Percentiles rank a stretch among this genome's conserved stretches.
Conservation (phyloP, 108 stramenopile genomes). For the Schizochytrium sp. region DNA sequence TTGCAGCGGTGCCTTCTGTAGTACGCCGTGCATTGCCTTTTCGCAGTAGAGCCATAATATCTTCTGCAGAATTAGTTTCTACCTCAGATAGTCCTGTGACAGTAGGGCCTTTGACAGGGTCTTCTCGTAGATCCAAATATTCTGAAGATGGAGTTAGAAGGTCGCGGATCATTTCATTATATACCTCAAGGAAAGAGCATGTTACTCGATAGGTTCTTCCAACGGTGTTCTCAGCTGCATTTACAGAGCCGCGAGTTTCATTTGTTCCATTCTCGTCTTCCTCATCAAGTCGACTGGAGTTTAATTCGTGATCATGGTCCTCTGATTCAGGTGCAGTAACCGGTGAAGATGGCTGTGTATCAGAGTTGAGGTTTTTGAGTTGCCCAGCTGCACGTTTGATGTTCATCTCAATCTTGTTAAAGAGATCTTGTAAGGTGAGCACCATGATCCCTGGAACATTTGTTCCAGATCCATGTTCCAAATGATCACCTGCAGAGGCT, state of each 20-base stretch:
- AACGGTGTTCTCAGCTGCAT: neutral
- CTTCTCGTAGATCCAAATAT: constrained; percentile 76
- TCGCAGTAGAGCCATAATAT: constrained; percentile 75
- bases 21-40: constrained; percentile 75
- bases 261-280: neutral
- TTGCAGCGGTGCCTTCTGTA: constrained; percentile 76
- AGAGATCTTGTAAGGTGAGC: constrained; percentile 71
- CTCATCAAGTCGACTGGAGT: neutral
- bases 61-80: constrained; percentile 63
- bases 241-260: neutral
- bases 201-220: constrained; percentile 66
- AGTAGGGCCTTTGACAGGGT: constrained; percentile 76
- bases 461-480: neutral
- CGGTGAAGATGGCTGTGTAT: neutral
- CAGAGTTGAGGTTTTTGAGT: neutral
- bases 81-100: constrained; percentile 77
- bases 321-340: neutral
- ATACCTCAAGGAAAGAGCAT: constrained; percentile 76
- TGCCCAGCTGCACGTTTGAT: constrained; percentile 20
- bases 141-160: constrained; percentile 68
- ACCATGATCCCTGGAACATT: constrained; percentile 72
- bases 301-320: neutral
- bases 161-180: constrained; percentile 79
- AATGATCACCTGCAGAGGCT: neutral
- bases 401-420: constrained; percentile 55